phyloP scores from a whole-genome alignment of 345 rosid genomes.

The Atalantia buxifolia region DNA sequence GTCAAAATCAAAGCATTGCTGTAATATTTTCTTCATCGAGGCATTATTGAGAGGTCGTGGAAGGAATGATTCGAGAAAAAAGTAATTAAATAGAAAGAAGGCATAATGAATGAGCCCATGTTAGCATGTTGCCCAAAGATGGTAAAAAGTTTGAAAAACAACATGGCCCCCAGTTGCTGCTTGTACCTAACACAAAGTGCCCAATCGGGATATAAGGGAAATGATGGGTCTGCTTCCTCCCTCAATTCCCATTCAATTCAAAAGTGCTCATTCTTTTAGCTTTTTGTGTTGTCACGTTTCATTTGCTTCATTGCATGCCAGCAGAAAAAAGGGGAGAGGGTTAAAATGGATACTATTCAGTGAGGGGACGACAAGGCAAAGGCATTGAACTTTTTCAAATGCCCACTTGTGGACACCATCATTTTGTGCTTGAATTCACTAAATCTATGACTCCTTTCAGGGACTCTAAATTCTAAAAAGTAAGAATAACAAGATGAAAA shows the following conservation, averaged over 20 bases:
- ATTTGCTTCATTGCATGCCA: slow-evolving; percentile 20
- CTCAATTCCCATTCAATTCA: background rate
- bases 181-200: slow-evolving; percentile 3
- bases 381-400: slow-evolving; percentile 29
- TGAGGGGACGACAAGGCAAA: slow-evolving; percentile 10
- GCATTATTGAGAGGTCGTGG: slow-evolving; percentile 13
- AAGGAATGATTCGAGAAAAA: slow-evolving; percentile 6
- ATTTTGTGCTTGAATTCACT: slow-evolving; percentile 53
- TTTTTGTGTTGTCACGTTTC: slow-evolving; percentile 22
- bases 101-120: slow-evolving; percentile 43
- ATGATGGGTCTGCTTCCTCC: background rate
- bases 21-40: slow-evolving; percentile 7
- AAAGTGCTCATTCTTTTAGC: slow-evolving; percentile 3
- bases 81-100: background rate
- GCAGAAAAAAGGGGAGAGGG: slow-evolving; percentile 3
- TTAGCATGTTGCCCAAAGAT: slow-evolving; percentile 40
- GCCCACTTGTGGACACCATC: slow-evolving; percentile 75
- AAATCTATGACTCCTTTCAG: slow-evolving; percentile 7
- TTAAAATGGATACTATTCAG: background rate
- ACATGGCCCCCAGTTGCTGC: slow-evolving; percentile 39
- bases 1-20: slow-evolving; percentile 9
- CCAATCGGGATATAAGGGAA: slow-evolving; percentile 7
- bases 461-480: slow-evolving; percentile 16
- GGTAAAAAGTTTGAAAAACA: slow-evolving; percentile 33
- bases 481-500: slow-evolving; percentile 16